These are phyloP conservation scores for Peniophora sp. DNA, from an alignment of 1,284 basidiomycete genomes.

Conservation along the genomic window DNA sequence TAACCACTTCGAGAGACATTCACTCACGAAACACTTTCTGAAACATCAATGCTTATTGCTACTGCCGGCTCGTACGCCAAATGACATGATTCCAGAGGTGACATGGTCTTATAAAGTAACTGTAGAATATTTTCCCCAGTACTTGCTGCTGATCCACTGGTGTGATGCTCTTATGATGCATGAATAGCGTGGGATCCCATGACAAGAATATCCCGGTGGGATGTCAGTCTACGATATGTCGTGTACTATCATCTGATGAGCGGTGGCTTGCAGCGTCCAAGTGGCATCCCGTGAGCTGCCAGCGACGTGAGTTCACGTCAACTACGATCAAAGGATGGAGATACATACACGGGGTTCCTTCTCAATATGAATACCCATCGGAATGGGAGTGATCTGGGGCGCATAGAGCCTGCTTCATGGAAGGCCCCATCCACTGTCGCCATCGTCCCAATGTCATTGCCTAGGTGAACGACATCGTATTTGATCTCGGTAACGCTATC, in stretches of 20 bases:
- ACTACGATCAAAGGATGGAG: background rate
- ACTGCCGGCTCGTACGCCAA: too few relatives aligned
- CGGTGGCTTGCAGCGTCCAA: conserved; percentile 20
- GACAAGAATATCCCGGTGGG: background rate
- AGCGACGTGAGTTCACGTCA: background rate
- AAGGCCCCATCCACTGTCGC: conserved; percentile 15
- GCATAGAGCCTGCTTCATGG: background rate
- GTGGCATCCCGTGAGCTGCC: conserved; percentile 12
- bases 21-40: too few relatives aligned
- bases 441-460: conserved; percentile 15
- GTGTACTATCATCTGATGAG: conserved; percentile 21
- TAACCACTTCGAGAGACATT: too few relatives aligned
- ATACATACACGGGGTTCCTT: conserved; percentile 20
- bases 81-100: too few relatives aligned
- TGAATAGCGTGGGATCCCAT: too few relatives aligned
- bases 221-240: background rate
- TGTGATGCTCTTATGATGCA: too few relatives aligned
- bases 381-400: conserved; percentile 9
- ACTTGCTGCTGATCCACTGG: too few relatives aligned
- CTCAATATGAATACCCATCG: conserved; percentile 27
- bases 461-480: conserved; percentile 17
- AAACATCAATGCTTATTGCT: too few relatives aligned
- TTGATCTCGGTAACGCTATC: conserved; percentile 5
- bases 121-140: too few relatives aligned
- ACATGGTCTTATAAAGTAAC: too few relatives aligned